These are phyloP conservation scores for Hypoxylon trugodes DNA, from an alignment of 495 filamentous ascomycete species.

Conservation along the genomic window DNA sequence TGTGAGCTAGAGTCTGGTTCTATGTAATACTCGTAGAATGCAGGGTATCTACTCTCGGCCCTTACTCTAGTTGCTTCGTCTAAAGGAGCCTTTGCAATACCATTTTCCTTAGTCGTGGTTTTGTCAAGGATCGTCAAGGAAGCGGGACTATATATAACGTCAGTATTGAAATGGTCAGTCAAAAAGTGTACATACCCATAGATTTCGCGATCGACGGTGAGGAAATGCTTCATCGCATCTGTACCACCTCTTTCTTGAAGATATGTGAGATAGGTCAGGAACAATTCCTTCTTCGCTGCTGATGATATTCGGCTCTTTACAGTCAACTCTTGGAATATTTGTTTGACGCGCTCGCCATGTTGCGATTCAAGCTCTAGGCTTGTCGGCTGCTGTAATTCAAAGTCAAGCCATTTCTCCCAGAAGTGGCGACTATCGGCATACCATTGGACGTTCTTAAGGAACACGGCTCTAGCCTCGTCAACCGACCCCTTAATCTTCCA, in stretches of 20 bases:
- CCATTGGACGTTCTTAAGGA: constrained; percentile 81
- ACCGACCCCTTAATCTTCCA: constrained; percentile 90
- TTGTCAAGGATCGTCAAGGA: constrained; percentile 59
- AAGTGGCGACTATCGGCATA: constrained; percentile 90
- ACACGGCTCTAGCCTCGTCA: constrained; percentile 87
- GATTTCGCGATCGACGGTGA: constrained; percentile 83
- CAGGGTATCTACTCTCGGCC: constrained; percentile 70
- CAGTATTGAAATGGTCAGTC: constrained; percentile 25
- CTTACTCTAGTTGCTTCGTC: constrained; percentile 69
- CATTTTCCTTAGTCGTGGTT: constrained; percentile 66
- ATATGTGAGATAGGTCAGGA: constrained; percentile 82
- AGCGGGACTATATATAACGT: constrained; percentile 50
- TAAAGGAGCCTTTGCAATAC: constrained; percentile 63
- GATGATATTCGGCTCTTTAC: constrained; percentile 75
- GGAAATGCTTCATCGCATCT: constrained; percentile 84
- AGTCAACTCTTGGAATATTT: constrained; percentile 80
- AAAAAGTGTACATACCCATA: constrained; percentile 69
- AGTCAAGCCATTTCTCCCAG: constrained; percentile 88
- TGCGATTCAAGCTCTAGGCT: constrained; percentile 67
- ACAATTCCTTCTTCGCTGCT: constrained; percentile 76
- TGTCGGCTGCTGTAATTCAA: constrained; percentile 90
- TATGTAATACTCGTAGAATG: constrained; percentile 69
- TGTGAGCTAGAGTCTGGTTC: constrained; percentile 56
- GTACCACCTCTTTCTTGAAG: constrained; percentile 85
- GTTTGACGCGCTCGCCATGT: constrained; percentile 77